Evolutionary conservation across 805 yeast species (phyloP).

Genomic region (Saccharomycopsis oosterbeekiorum): DNA sequence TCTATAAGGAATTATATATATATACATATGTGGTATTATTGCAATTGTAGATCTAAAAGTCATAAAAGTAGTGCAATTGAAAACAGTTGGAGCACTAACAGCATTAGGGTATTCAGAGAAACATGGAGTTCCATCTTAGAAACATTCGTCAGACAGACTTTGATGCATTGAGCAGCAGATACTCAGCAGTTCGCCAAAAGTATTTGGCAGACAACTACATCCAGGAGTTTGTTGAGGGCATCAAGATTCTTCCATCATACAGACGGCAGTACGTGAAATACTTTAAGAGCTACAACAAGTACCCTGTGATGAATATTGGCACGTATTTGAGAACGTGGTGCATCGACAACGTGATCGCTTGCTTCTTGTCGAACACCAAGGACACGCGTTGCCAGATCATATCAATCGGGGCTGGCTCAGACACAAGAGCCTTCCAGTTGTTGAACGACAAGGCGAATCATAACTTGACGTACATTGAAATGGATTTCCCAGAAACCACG

Average conservation of each 20-base stretch:
- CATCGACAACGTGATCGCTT: constrained; percentile 32
- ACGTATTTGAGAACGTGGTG: constrained; percentile 42
- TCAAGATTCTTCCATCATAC: constrained; percentile 17
- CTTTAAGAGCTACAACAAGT: constrained; percentile 33
- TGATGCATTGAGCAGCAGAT: constrained; percentile 49
- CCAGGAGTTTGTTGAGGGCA: constrained; percentile 25
- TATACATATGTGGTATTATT: too few relatives aligned
- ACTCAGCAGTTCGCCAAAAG: constrained; percentile 33
- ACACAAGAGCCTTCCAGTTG: constrained; percentile 52
- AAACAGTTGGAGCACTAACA: neutral
- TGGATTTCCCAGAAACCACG: constrained; percentile 52
- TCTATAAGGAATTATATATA: too few relatives aligned
- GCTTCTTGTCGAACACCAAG: constrained; percentile 25
- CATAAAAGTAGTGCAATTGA: too few relatives aligned
- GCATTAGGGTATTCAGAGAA: too few relatives aligned
- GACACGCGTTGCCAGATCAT: constrained; percentile 36
- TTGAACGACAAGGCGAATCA: constrained; percentile 25
- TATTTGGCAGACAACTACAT: constrained; percentile 38
- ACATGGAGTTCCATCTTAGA: constrained; percentile 25
- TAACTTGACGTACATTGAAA: constrained; percentile 41
- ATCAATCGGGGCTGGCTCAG: constrained; percentile 77
- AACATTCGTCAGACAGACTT: constrained; percentile 46
- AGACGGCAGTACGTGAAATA: constrained; percentile 22
- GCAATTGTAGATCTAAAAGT: too few relatives aligned
- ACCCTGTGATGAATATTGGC: constrained; percentile 55